phyloP scores from a whole-genome alignment of 2,329 filamentous ascomycete species.

The Pseudonectria buxi region DNA sequence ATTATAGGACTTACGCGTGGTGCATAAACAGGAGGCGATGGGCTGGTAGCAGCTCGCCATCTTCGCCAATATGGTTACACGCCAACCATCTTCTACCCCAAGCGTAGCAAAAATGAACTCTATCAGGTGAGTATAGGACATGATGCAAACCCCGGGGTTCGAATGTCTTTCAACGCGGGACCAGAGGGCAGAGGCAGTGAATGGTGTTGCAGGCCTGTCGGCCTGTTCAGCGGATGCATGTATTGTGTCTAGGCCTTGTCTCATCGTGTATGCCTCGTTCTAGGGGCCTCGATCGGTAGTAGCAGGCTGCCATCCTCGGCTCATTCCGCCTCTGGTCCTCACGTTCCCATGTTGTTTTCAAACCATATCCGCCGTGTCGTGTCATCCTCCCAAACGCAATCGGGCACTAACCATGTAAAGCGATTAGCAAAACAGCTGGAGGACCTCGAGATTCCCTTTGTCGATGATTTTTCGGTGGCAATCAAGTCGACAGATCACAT shows the following conservation, averaged over 20 bases:
- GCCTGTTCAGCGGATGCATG: constrained; percentile 7
- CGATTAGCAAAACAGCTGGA: constrained; percentile 79
- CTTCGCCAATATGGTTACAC: constrained; percentile 87
- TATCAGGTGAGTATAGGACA: constrained; percentile 59
- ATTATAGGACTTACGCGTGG: constrained; percentile 1
- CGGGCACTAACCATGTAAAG: constrained; percentile 38
- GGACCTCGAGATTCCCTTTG: constrained; percentile 77
- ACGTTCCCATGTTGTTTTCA: constrained; percentile 1
- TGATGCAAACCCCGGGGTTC: not conserved
- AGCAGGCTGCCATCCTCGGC: constrained; percentile 5
- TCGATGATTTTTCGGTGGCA: constrained; percentile 66
- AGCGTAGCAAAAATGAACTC: constrained; percentile 81
- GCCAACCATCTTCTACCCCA: constrained; percentile 87
- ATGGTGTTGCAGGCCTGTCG: constrained; percentile 1
- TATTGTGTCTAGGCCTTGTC: constrained; percentile 13
- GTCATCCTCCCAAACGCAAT: constrained; percentile 3
- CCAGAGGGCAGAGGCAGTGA: constrained; percentile 1
- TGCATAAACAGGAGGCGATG: constrained; percentile 66
- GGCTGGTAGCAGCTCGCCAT: constrained; percentile 88
- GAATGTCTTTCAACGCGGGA: not conserved
- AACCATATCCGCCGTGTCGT: constrained; percentile 3
- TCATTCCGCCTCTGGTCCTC: constrained; percentile 1
- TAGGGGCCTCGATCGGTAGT: constrained; percentile 7
- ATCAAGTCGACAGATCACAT: constrained; percentile 68
- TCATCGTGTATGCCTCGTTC: constrained; percentile 11